Percentiles rank a stretch among this genome's conserved stretches.
phyloP scores from a whole-genome alignment of 108 stramenopile species.

The Cyclotella cryptica region DNA sequence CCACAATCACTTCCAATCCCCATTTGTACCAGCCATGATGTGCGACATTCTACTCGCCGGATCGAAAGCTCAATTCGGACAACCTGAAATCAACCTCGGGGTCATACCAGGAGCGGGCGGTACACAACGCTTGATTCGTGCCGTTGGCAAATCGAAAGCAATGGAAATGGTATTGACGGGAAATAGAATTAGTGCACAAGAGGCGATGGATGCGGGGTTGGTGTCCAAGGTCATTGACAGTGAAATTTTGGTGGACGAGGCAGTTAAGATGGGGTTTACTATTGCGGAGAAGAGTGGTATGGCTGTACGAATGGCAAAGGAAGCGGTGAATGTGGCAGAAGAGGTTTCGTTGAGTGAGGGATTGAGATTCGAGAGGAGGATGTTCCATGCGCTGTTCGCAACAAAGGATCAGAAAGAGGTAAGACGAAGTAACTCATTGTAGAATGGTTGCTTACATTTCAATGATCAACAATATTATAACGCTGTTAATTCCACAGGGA shows the following conservation, averaged over 20 bases:
- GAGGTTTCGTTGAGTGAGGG: constrained; percentile 95
- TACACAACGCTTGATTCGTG: constrained; percentile 95
- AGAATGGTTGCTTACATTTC: background rate
- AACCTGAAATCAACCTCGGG: constrained; percentile 98
- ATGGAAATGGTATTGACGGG: constrained; percentile 98
- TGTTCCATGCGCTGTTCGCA: constrained; percentile 97
- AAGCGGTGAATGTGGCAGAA: constrained; percentile 97
- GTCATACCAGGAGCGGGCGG: constrained; percentile 97
- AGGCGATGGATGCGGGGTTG: constrained; percentile 89
- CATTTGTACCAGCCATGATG: constrained; percentile 88
- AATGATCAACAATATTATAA: background rate
- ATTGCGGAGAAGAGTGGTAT: constrained; percentile 94
- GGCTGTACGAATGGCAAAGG: constrained; percentile 89
- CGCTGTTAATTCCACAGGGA: constrained; percentile 29
- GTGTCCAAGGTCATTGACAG: constrained; percentile 90
- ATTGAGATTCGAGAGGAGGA: constrained; percentile 92
- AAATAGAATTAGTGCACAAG: constrained; percentile 89
- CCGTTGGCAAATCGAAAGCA: constrained; percentile 97
- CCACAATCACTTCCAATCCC: background rate
- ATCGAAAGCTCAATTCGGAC: constrained; percentile 94
- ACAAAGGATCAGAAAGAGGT: constrained; percentile 98
- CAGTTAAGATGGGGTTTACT: constrained; percentile 86
- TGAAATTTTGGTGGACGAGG: constrained; percentile 83
- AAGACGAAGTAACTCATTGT: background rate
- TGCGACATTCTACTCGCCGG: constrained; percentile 97